These are phyloP conservation scores for Gracilariopsis chorda DNA, from an alignment of 23 red algal genomes.

Conservation along the genomic window DNA sequence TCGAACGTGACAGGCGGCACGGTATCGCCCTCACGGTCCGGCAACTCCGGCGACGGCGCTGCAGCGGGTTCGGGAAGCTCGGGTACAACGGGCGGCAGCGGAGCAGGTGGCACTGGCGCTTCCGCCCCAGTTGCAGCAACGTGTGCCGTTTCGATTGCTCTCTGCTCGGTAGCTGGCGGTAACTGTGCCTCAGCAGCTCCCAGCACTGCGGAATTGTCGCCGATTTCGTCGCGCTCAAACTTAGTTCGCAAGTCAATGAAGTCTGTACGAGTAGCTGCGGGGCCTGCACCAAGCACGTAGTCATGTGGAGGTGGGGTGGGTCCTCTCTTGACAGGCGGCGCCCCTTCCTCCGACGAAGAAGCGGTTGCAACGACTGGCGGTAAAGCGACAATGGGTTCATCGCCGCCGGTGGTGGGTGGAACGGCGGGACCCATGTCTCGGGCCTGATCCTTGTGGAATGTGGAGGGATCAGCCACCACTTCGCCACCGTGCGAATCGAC, in stretches of 20 bases:
- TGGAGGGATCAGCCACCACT: neutral
- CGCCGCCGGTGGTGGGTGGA: neutral
- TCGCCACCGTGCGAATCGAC: neutral
- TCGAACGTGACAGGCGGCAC: slow-evolving; percentile 27
- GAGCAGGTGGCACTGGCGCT: too few relatives aligned
- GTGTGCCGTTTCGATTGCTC: neutral
- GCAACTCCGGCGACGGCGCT: neutral
- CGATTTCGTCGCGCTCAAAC: slow-evolving; percentile 55
- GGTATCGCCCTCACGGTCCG: neutral
- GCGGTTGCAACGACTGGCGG: neutral
- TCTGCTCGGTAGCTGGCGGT: neutral
- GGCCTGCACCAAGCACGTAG: slow-evolving; percentile 41
- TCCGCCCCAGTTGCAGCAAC: neutral
- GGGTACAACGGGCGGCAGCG: too few relatives aligned
- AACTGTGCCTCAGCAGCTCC: neutral
- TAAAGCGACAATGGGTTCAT: neutral
- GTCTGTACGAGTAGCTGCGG: slow-evolving; percentile 25
- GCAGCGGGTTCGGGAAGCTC: neutral
- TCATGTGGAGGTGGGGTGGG: slow-evolving; percentile 46
- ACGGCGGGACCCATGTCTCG: neutral
- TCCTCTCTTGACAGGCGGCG: neutral
- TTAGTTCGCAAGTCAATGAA: slow-evolving; percentile 20
- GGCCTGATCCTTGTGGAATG: slow-evolving; percentile 6
- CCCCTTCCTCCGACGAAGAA: neutral
- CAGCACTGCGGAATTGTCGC: slow-evolving; percentile 32